Base-by-base conservation (phyloP, 2,329 filamentous ascomycete species). In the Botrytis hyacinthi region DNA sequence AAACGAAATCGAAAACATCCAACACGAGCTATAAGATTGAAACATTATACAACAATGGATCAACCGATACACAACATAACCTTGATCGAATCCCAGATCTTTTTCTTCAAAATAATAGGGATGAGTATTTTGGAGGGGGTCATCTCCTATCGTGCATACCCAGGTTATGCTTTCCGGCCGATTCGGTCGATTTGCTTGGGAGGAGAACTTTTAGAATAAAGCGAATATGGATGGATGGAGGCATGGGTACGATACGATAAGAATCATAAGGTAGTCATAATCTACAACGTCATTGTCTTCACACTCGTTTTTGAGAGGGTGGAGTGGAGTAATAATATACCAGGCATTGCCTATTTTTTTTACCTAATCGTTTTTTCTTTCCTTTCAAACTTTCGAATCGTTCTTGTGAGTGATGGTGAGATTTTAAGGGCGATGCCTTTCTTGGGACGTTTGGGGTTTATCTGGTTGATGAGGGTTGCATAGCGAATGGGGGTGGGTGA, bases 1-100 rank as follows among this genome's bases (percentile, higher is more conserved):
- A 72, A 74, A 78, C n/a, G 80, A 82, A 74, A 79, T 82, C 59
- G 76, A 78, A 32, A 81, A 78, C 20, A 80, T 83, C 46, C 79
- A 84, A 78, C 78, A 77, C 51, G 78, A 80, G 73, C 76, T 81
- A 75, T 77, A 42, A 42, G 65, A 16, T 14, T 16, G 35, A 57
- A n/a, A 54, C 20, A 22, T 42, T 14, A 29, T 42, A n/a, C 20
- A 1, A 29, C 35, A 54, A 68, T 10, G 35, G 22, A 54, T 2
- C 35, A 40, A 22, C 48, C 16, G 35, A 57, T 54, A 68, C 46
- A 9, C 26, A 68, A 32, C 18, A 68, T 29, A 42, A 26, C 65
- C 32, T 10, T 10, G 26, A 26, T 46, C 29, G 14, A 54, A n/a
- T 42, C 16, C 26, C 10, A 18, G 20, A 40, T 26, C 26, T 42